These are phyloP conservation scores for Circinella minor DNA, from an alignment of 371 early-diverging fungal species.

Conservation along the genomic window DNA sequence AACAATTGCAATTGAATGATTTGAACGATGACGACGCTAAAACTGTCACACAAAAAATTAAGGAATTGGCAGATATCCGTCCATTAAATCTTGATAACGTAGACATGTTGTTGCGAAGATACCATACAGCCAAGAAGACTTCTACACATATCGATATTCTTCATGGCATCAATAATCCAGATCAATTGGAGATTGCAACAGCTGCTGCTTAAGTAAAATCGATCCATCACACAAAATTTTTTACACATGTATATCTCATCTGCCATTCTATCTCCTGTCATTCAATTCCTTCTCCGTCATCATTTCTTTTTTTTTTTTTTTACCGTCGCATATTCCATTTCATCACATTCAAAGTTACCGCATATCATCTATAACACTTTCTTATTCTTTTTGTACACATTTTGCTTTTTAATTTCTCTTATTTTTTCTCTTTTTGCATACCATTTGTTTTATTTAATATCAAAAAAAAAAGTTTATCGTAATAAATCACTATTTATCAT, in stretches of 20 bases:
- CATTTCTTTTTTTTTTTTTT: not conserved
- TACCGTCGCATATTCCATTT: not conserved
- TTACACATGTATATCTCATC: not conserved
- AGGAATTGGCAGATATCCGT: conserved; percentile 91
- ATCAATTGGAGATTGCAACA: conserved; percentile 17
- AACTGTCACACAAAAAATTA: conserved; percentile 91
- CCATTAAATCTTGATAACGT: conserved; percentile 90
- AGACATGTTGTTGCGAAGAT: conserved; percentile 64
- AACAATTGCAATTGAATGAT: conserved; percentile 77
- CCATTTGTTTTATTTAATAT: not conserved
- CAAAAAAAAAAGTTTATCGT: not conserved
- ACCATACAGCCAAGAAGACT: conserved; percentile 29
- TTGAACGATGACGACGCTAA: conserved; percentile 92
- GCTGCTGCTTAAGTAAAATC: not conserved
- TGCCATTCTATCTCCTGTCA: not conserved
- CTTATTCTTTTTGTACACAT: not conserved
- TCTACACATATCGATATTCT: conserved; percentile 22
- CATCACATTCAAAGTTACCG: not conserved
- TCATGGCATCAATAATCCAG: conserved; percentile 21
- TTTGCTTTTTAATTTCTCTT: too few species aligned
- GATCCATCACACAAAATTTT: not conserved
- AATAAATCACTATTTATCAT: not conserved
- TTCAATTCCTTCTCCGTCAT: not conserved
- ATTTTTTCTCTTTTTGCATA: not conserved
- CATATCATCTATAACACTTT: not conserved